A percentile compares a stretch with the other conserved stretches of the same genome.
These are phyloP conservation scores for Annulohypoxylon maeteangense DNA, from an alignment of 495 filamentous ascomycete species.

Conservation along the genomic window DNA sequence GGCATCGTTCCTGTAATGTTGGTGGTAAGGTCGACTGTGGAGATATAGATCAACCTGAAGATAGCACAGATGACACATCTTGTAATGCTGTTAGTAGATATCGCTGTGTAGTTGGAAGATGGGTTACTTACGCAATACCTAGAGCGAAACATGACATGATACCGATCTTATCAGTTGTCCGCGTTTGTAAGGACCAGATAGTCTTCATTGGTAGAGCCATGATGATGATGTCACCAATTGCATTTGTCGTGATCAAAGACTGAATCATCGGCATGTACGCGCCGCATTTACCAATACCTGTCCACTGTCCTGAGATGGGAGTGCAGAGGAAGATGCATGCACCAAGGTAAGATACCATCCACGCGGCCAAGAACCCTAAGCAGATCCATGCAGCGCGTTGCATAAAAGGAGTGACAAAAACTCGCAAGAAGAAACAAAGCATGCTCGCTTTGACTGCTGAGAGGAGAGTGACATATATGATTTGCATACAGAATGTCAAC, in stretches of 20 bases:
- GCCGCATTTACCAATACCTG: conserved; percentile 19
- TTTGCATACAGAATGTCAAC: conserved; percentile 35
- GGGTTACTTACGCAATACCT: conserved; percentile 60
- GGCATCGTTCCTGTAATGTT: conserved; percentile 42
- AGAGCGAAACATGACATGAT: conserved; percentile 62
- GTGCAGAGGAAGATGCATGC: conserved; percentile 50
- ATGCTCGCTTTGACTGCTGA: conserved; percentile 42
- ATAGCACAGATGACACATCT: conserved; percentile 26
- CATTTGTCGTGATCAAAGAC: conserved; percentile 65
- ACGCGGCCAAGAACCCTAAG: conserved; percentile 44
- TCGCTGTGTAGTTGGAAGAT: not conserved
- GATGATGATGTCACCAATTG: conserved; percentile 63
- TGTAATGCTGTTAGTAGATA: conserved; percentile 3
- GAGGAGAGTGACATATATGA: conserved; percentile 42
- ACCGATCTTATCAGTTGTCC: conserved; percentile 58
- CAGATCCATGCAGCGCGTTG: conserved; percentile 43
- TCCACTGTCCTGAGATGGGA: conserved; percentile 44
- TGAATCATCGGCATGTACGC: conserved; percentile 41
- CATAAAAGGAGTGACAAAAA: conserved; percentile 45
- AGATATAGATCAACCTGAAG: conserved; percentile 33
- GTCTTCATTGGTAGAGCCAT: conserved; percentile 63
- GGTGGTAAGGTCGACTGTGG: conserved; percentile 23
- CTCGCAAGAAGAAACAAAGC: conserved; percentile 46
- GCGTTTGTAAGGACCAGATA: conserved; percentile 58
- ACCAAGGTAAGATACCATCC: conserved; percentile 42